phyloP scores from a whole-genome alignment of 1,139 yeast genomes.

The Wickerhamomyces sp. region DNA sequence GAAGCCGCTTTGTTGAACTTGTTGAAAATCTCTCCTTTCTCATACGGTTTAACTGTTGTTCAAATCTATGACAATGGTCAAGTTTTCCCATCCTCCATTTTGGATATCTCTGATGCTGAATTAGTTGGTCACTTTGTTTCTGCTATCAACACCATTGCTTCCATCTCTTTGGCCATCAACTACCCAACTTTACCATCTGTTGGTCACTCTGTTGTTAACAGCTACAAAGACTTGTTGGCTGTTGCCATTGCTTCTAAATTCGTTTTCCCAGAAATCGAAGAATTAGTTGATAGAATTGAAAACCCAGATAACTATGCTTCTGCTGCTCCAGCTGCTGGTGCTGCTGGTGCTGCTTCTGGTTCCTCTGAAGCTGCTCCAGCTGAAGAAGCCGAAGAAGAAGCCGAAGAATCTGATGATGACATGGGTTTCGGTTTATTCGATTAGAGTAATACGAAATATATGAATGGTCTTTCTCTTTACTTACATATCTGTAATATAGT shows the following conservation, averaged over 20 bases:
- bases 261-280: conserved; percentile 99
- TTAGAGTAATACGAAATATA: conserved; percentile 52
- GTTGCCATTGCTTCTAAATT: conserved; percentile 97
- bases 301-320: conserved; percentile 99
- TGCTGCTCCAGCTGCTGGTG: conserved; percentile 85
- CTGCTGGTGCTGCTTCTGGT: conserved; percentile 57
- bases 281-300: conserved; percentile 98
- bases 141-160: conserved; percentile 91
- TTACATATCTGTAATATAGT: too few species aligned
- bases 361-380: conserved; percentile 70
- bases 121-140: conserved; percentile 87
- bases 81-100: conserved; percentile 93
- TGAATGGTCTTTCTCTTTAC: too few species aligned
- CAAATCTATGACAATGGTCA: conserved; percentile 99
- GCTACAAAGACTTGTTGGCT: conserved; percentile 98
- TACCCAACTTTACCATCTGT: conserved; percentile 99
- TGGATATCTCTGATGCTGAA: conserved; percentile 98
- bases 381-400: conserved; percentile 75
- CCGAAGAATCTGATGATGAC: conserved; percentile 65
- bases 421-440: conserved; percentile 99
- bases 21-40: conserved; percentile 99
- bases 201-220: conserved; percentile 98
- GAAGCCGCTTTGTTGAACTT: conserved; percentile 98
- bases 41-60: conserved; percentile 95
- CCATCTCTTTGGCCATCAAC: conserved; percentile 94